Percentiles rank a stretch among this genome's conserved stretches.
Conservation (phyloP, 257 asterid species). For the Solanum tarijense region DNA sequence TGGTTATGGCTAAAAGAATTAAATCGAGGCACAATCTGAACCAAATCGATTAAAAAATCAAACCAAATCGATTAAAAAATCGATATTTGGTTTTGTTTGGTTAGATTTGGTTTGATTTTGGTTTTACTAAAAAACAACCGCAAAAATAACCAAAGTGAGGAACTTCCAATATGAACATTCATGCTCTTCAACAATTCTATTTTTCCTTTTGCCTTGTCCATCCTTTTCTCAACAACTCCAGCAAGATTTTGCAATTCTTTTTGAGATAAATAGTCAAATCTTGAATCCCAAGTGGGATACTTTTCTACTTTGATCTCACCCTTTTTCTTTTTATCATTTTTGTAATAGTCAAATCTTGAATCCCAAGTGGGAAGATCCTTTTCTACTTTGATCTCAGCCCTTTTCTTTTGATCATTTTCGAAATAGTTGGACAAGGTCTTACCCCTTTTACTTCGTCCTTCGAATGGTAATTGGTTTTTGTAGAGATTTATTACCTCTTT, state of each 20-base stretch:
- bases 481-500: neutral
- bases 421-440: neutral
- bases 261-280: neutral
- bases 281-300: neutral
- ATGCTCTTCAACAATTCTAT: neutral
- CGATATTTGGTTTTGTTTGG: too few species aligned
- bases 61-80: too few species aligned
- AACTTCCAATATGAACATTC: neutral
- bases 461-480: neutral
- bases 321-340: neutral
- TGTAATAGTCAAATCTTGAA: too few species aligned
- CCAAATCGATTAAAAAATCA: too few species aligned
- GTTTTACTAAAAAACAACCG: too few species aligned
- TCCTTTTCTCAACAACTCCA: neutral
- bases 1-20: too few species aligned
- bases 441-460: neutral
- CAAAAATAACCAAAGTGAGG: too few species aligned
- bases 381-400: neutral
- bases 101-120: too few species aligned
- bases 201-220: neutral
- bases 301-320: neutral
- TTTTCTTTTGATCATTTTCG: too few species aligned
- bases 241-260: too few species aligned
- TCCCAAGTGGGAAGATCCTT: too few species aligned
- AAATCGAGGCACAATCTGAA: too few species aligned